Evolutionary conservation across 345 rosid genomes (phyloP), one percentile per base, ranked within the genome.

Genomic region (Citrus unshiu): DNA sequence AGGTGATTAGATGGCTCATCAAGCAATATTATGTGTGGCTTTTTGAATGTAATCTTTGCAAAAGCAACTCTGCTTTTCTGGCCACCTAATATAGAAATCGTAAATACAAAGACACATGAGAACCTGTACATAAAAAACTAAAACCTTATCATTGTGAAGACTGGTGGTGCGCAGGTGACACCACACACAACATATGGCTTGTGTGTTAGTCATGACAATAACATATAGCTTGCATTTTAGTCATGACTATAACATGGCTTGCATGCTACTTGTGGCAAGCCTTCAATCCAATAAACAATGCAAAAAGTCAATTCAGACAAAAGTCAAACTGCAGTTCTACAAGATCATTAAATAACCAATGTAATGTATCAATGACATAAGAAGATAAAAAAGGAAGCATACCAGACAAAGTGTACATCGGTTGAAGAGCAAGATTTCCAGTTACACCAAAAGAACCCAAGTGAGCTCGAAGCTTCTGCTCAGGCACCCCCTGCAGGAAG

Each of bases 51-150:
- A 68, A 94, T 96, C 93, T 93, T 96, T 12, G 99, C 94, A 86
- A 96, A 96, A 40, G 99, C 99, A 60, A 94, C 99, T 89, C 99
- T 93, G 83, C 98, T 96, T 85, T 96, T 96, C 89, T 96, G 99
- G 81, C 99, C 99, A 85, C 99, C 99, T 93, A 77, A 63, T 67
- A 71, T 46, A 67, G 70, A 5, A 65, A 68, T 75, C 32, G 78
- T 16, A 64, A 69, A 61, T 24, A 51, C 57, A 80, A 73, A 78
- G 25, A 60, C 59, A 49, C 9, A 35, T 3, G 10, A 27, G 37
- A 25, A 39, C 6, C n/a, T 16, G 16, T 46, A 66, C 10, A 29
- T 51, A 49, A 5, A 27, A 59, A 29, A 12, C 59, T 54, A 25
- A 60, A 64, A 25, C 40, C 51, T 12, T 37, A 40, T 24, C 78